phyloP scores from a whole-genome alignment of 768 basidiomycete species.

The Leccinum rimulosum region DNA sequence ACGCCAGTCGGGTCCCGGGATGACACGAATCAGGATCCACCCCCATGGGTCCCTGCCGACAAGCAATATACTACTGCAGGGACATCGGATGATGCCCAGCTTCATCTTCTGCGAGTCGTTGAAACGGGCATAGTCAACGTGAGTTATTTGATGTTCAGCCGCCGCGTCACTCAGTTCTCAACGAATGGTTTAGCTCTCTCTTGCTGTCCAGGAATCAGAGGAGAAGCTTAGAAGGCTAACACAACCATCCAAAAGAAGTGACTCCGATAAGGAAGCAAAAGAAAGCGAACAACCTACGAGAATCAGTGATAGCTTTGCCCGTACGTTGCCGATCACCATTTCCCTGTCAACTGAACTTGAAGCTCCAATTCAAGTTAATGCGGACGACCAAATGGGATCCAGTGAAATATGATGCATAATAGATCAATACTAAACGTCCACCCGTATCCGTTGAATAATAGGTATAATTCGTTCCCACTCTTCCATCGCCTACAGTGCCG shows the following conservation, averaged over 20 bases:
- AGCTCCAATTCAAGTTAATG: constrained; percentile 5
- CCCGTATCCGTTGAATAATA: constrained; percentile 88
- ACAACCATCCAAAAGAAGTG: neutral
- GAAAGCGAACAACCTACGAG: constrained; percentile 9
- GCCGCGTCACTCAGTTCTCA: neutral
- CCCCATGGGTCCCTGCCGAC: constrained; percentile 79
- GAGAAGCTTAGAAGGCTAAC: constrained; percentile 48
- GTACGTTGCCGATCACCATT: neutral
- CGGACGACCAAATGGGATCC: constrained; percentile 9
- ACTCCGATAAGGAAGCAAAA: constrained; percentile 11
- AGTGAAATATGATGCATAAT: constrained; percentile 9
- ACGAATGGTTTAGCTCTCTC: constrained; percentile 50
- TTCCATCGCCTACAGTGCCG: constrained; percentile 72
- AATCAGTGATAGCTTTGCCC: neutral
- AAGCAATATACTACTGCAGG: constrained; percentile 67
- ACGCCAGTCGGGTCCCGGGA: constrained; percentile 47
- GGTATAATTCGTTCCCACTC: constrained; percentile 97
- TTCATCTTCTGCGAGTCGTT: constrained; percentile 75
- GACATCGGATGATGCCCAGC: constrained; percentile 60
- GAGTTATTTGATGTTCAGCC: constrained; percentile 20
- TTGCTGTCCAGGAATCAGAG: constrained; percentile 78
- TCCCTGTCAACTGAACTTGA: constrained; percentile 1
- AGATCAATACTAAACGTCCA: constrained; percentile 65
- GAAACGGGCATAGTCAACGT: constrained; percentile 84
- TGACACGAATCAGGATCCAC: constrained; percentile 55